phyloP scores from a whole-genome alignment of 352 stramenopile species.

The Globisporangium carolinianum region DNA sequence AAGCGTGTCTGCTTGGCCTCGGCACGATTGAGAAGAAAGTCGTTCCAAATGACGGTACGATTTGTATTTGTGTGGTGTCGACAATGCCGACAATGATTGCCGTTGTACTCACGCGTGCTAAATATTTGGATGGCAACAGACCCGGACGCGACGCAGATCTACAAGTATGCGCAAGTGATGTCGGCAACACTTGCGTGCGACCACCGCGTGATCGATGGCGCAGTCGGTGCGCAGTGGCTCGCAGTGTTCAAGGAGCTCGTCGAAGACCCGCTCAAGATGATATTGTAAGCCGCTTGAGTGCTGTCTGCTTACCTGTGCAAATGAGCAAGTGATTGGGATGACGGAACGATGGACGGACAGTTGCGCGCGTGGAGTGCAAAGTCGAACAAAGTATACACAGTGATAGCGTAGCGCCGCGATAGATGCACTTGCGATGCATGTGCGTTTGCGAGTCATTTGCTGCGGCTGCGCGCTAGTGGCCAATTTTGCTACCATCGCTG shows the following conservation, averaged over 20 bases:
- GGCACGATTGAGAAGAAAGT: conserved; percentile 94
- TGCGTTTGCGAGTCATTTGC: too few relatives aligned
- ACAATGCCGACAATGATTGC: background rate
- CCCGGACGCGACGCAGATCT: conserved; percentile 73
- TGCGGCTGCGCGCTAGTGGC: too few relatives aligned
- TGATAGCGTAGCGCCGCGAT: too few relatives aligned
- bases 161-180: conserved; percentile 89
- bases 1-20: conserved; percentile 92
- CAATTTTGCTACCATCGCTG: too few relatives aligned
- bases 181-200: conserved; percentile 96
- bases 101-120: background rate
- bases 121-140: conserved; percentile 31
- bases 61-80: background rate
- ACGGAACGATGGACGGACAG: too few relatives aligned
- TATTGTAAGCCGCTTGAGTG: conserved; percentile 76
- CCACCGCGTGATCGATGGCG: conserved; percentile 97
- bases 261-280: conserved; percentile 96
- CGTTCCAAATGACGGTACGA: conserved; percentile 80
- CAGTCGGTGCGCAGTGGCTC: conserved; percentile 95
- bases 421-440: too few relatives aligned
- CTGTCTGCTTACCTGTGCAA: too few relatives aligned
- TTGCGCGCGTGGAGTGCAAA: too few relatives aligned
- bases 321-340: too few relatives aligned
- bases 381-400: too few relatives aligned
- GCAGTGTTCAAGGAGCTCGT: conserved; percentile 94